Base-by-base conservation (phyloP, 1,284 basidiomycete genomes). In the Marasmius oreades region DNA sequence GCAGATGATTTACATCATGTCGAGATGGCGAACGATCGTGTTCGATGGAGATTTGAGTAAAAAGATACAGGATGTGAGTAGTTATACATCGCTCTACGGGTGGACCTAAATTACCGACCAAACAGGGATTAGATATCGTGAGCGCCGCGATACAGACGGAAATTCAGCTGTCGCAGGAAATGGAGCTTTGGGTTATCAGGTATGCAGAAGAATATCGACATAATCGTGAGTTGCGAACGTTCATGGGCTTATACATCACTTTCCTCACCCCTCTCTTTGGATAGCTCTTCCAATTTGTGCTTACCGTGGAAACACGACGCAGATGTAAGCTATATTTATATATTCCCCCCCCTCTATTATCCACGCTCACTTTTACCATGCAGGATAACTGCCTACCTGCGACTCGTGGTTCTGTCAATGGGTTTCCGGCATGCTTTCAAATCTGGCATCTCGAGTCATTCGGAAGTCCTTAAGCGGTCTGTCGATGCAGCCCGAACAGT, bases 301-400 rank as follows among this genome's bases (percentile, higher is more conserved):
- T 22, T 81, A 80, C 62, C 74, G 79, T 12, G 73, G 69, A 26
- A 73, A 79, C 58, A 77, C 75, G n/a, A 74, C 72, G 7, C 72
- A 71, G 53, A 69, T 81, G 80, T 80, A 63, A 46, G 75, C 64
- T 5, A 11, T 53, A 51, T 18, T 24, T 46, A n/a, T 46, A 18
- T 48, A 31, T 31, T n/a, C n/a, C 36, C 39, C 18, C 6, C 39
- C 18, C 50, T 14, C 12, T 50, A 26, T 23, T 31, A 36, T 50
- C 16, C 59, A 55, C 44, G 55, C 53, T 47, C 39, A 42, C 39
- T 16, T 42, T 42, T 16, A 36, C n/a, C n/a, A 18, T 10, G 39
- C 55, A 83, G 80, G 70, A 77, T 78, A 37, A 70, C 74, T 1
- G 70, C 78, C n/a, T 81, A 81, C 59, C 67, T 82, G 23, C 75